Base-by-base conservation (phyloP, 495 filamentous ascomycete genomes). In the Cercophora samala region DNA sequence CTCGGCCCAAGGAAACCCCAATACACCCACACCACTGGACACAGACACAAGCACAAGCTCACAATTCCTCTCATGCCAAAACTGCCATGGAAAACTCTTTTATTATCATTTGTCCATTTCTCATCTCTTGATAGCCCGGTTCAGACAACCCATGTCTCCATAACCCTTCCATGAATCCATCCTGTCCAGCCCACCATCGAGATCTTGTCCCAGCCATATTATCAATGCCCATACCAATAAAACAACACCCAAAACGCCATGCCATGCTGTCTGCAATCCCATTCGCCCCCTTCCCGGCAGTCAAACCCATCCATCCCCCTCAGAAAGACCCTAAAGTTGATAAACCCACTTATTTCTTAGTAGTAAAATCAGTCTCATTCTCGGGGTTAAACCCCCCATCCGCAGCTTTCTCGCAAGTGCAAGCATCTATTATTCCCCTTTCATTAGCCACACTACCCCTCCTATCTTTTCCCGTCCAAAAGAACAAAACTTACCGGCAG, bases 351-450 rank as follows among this genome's bases (percentile, higher is more conserved):
- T 76, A 82, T 72, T 77, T 74, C 79, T 85, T 85, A 67, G 89
- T 90, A 51, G 92, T 96, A 77, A 94, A 95, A 73, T 96, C 92
- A 58, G 81, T 89, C 85, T 96, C 92, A 70, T 85, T 81, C 21
- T 83, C 77, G 63, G 83, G 65, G 46, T 74, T 67, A 60, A 66
- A 78, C 1, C 79, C 80, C 66, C 83, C 81, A 64, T 84, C 84
- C 51, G 82, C 73, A 8, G 86, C 89, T 71, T 90, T 93, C 78
- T 92, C 90, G 77, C 93, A 97, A 15, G 89, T 93, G 82, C 92
- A 96, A 3, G 90, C 89, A 78, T 83, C 91, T 92, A 66, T 58
- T n/a, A n/a, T n/a, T n/a, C n/a, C n/a, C 18, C 21, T 56, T 21
- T 25, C 24, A 53, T 64, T 62, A 58, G 58, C 54, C 22, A 52